Evolutionary conservation across 768 basidiomycete species (phyloP).

Genomic region (Serendipita sp.): DNA sequence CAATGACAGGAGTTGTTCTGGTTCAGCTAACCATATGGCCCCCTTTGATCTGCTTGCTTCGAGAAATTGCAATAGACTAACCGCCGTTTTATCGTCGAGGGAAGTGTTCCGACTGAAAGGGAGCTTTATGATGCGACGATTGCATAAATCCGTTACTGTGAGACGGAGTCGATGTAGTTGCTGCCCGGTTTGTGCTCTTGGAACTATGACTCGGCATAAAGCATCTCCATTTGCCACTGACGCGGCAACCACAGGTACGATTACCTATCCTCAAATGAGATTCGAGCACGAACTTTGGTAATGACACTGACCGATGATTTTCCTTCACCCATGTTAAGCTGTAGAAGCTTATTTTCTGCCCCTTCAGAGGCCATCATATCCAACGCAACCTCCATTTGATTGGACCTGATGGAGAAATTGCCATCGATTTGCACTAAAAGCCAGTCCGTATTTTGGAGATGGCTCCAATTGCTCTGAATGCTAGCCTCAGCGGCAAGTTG

Average conservation of each 20-base stretch:
- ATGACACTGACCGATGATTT: conserved; percentile 26
- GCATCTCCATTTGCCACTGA: conserved; percentile 27
- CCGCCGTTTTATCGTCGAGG: conserved; percentile 11
- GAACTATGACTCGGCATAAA: conserved; percentile 32
- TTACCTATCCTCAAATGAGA: conserved; percentile 13
- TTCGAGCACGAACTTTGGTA: not conserved
- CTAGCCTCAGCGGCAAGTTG: not conserved
- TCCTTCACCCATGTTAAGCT: conserved; percentile 47
- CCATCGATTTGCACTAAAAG: conserved; percentile 26
- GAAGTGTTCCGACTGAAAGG: conserved; percentile 32
- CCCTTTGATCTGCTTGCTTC: conserved; percentile 19
- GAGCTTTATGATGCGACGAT: conserved; percentile 32
- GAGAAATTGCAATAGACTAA: conserved; percentile 17
- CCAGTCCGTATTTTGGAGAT: not conserved
- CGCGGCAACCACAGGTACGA: conserved; percentile 29
- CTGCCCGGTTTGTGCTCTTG: conserved; percentile 29
- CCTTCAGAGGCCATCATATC: conserved; percentile 32
- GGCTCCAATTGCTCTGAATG: not conserved
- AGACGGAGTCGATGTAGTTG: conserved; percentile 35
- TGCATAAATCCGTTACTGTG: conserved; percentile 27
- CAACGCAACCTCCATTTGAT: conserved; percentile 27
- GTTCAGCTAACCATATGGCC: conserved; percentile 34
- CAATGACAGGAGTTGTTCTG: conserved; percentile 39
- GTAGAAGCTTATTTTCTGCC: conserved; percentile 24
- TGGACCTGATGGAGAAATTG: conserved; percentile 26